These are phyloP conservation scores for Gyromitra esculenta DNA, from an alignment of 2,329 filamentous ascomycete genomes.

Conservation along the genomic window DNA sequence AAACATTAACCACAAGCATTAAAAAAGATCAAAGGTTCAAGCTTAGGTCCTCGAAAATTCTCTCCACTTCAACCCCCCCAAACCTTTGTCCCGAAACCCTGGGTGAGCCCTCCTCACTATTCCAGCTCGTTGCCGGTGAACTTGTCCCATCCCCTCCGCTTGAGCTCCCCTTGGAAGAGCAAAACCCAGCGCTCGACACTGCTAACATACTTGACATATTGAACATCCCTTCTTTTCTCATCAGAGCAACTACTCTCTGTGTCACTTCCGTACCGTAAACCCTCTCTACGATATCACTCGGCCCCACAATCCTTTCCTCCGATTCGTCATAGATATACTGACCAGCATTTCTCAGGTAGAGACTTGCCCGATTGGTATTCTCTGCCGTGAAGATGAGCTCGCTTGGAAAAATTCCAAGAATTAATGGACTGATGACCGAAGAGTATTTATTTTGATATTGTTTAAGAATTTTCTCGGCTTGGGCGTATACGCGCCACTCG, in stretches of 20 bases:
- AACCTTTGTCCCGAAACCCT: neutral
- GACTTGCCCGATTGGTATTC: conserved; percentile 37
- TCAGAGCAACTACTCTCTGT: conserved; percentile 28
- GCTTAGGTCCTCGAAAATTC: neutral
- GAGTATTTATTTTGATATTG: conserved; percentile 24
- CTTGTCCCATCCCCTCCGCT: neutral
- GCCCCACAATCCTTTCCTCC: conserved; percentile 6
- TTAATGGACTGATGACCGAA: conserved; percentile 16
- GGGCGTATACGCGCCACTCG: conserved; percentile 36
- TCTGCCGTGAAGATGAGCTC: conserved; percentile 42
- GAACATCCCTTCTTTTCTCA: conserved; percentile 38
- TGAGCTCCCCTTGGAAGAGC: conserved; percentile 13
- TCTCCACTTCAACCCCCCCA: neutral
- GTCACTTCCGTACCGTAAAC: conserved; percentile 27
- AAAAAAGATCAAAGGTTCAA: neutral
- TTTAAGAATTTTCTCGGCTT: conserved; percentile 36
- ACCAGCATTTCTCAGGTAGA: conserved; percentile 32
- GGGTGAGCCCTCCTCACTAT: conserved; percentile 6
- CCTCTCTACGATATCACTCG: conserved; percentile 23
- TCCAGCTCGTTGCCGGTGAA: conserved; percentile 8
- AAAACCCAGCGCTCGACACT: neutral
- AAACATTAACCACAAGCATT: neutral
- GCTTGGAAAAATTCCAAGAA: conserved; percentile 40
- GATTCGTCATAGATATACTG: conserved; percentile 30
- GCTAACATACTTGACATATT: conserved; percentile 10